Conservation (phyloP, 2,329 filamentous ascomycete genomes). For the Dendryphion nanum region DNA sequence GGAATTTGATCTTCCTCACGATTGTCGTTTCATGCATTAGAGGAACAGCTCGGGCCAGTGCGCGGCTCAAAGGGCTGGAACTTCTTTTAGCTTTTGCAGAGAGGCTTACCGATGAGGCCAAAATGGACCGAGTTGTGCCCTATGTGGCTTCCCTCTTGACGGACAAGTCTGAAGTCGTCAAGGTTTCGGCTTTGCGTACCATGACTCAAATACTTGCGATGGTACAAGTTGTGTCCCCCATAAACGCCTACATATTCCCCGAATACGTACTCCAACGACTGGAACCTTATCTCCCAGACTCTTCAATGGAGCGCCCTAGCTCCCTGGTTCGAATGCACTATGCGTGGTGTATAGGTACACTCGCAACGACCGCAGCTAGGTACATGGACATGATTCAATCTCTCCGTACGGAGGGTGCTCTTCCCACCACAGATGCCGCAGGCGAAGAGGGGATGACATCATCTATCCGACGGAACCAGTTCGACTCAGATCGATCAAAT, state of each 20-base stretch:
- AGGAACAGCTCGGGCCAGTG: constrained; percentile 85
- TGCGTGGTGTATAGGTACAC: constrained; percentile 83
- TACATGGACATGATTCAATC: constrained; percentile 92
- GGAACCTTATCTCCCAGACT: constrained; percentile 55
- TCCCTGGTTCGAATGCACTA: constrained; percentile 84
- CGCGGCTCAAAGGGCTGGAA: constrained; percentile 85
- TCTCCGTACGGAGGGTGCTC: constrained; percentile 76
- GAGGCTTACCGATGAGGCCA: constrained; percentile 88
- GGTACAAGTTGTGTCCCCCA: constrained; percentile 79
- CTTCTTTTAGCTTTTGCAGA: constrained; percentile 89
- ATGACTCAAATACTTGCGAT: constrained; percentile 81
- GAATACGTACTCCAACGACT: constrained; percentile 64
- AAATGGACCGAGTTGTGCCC: constrained; percentile 87
- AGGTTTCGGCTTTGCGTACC: constrained; percentile 79
- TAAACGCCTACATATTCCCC: constrained; percentile 66
- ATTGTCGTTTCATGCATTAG: constrained; percentile 84
- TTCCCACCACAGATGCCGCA: constrained; percentile 75
- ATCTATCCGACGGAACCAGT: constrained; percentile 73
- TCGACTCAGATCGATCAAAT: constrained; percentile 81
- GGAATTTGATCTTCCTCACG: constrained; percentile 87
- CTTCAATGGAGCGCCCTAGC: constrained; percentile 45
- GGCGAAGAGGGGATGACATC: constrained; percentile 72
- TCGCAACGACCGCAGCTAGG: constrained; percentile 79
- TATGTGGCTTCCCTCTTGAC: constrained; percentile 81
- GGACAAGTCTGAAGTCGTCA: constrained; percentile 80